Evolutionary conservation across 306 rosid genomes (phyloP).

Genomic region (Rosa rugosa): DNA sequence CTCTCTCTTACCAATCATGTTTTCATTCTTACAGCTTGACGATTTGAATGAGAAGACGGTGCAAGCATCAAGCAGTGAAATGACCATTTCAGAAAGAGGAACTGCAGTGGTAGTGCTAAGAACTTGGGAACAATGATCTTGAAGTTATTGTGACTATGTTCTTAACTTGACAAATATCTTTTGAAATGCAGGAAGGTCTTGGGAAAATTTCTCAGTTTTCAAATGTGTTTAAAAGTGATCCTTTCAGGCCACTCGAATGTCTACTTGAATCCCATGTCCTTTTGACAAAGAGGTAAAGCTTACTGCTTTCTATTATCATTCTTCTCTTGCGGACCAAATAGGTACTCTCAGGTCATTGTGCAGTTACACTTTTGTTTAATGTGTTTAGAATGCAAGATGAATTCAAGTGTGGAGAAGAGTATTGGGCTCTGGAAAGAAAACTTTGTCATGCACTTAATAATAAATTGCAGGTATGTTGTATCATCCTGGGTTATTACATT

Average conservation of each 20-base stretch:
- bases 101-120: slow-evolving; percentile 40
- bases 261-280: slow-evolving; percentile 55
- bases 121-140: slow-evolving; percentile 15
- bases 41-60: slow-evolving; percentile 67
- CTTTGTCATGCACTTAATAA: slow-evolving; percentile 64
- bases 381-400: slow-evolving; percentile 66
- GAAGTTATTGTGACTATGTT: slow-evolving; percentile 22
- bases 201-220: slow-evolving; percentile 35
- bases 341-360: slow-evolving; percentile 11
- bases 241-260: slow-evolving; percentile 51
- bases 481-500: background rate
- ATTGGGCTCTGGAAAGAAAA: slow-evolving; percentile 89
- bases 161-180: slow-evolving; percentile 14
- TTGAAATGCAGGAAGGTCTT: slow-evolving; percentile 45
- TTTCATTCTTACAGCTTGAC: slow-evolving; percentile 63
- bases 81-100: slow-evolving; percentile 30
- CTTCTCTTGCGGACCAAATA: slow-evolving; percentile 2
- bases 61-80: slow-evolving; percentile 24
- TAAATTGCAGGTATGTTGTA: slow-evolving; percentile 49
- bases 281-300: slow-evolving; percentile 58
- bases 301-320: slow-evolving; percentile 19
- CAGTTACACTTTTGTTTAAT: slow-evolving; percentile 23
- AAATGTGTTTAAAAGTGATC: slow-evolving; percentile 34
- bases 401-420: slow-evolving; percentile 70
- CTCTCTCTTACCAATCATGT: slow-evolving; percentile 30